phyloP scores from a whole-genome alignment of 768 basidiomycete species.

The Termitomyces eurrhizus region DNA sequence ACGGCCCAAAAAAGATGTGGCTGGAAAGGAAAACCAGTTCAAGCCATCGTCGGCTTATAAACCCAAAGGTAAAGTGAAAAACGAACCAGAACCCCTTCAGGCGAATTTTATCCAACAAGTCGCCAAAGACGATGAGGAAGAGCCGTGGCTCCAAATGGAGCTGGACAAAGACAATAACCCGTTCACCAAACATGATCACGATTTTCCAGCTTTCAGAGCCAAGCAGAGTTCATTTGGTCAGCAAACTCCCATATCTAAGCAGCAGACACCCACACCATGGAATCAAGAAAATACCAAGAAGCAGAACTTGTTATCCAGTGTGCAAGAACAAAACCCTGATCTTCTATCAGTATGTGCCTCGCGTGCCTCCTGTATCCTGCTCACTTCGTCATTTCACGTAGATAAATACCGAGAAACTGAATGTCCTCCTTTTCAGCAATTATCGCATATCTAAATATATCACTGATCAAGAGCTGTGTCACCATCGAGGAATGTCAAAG shows the following conservation, averaged over 20 bases:
- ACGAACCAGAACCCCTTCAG: background rate
- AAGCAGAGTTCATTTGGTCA: background rate
- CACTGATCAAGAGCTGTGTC: conserved; percentile 14
- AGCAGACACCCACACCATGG: background rate
- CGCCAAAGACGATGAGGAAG: conserved; percentile 14
- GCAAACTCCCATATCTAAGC: background rate
- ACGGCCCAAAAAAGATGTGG: conserved; percentile 25
- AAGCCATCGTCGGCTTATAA: background rate
- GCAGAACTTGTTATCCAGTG: background rate
- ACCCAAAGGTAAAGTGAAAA: conserved; percentile 19
- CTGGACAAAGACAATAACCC: conserved; percentile 21
- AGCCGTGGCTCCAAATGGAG: conserved; percentile 21
- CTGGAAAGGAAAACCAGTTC: conserved; percentile 35
- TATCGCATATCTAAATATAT: conserved; percentile 22
- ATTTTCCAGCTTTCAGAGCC: conserved; percentile 18
- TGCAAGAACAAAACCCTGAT: conserved; percentile 21
- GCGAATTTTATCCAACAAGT: background rate
- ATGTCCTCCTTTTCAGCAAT: conserved; percentile 25
- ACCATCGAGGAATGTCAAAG: conserved; percentile 16
- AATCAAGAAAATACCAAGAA: background rate
- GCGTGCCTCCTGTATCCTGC: background rate
- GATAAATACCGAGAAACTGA: conserved; percentile 28
- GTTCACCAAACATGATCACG: conserved; percentile 22
- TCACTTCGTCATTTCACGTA: conserved; percentile 12
- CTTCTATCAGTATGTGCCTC: conserved; percentile 22